Evolutionary conservation across 768 basidiomycete genomes (phyloP), one percentile per base, ranked within the genome.

Genomic region (Lactarius quietus): DNA sequence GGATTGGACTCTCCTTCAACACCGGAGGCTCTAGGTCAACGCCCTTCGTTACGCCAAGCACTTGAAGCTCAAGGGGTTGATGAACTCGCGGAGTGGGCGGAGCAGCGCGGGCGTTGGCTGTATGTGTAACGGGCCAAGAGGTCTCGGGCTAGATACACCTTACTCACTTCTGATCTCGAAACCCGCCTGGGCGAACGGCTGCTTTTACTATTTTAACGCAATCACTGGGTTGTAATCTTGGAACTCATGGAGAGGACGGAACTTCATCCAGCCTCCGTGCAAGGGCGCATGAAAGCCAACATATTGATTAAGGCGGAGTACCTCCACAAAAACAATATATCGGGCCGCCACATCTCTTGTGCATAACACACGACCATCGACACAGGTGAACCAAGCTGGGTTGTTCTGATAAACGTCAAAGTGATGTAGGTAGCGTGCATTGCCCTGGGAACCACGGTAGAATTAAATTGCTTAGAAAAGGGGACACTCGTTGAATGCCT

Each of bases 1-100:
- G 45, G 39, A 53, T 64, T 64, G 36, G 38, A 35, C n/a, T 62
- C 53, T n/a, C 70, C 72, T 1, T 68, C 68, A 23, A 78, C 78
- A 4, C 74, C 20, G 60, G 75, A 57, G 69, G 15, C 43, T 33
- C 57, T 71, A 20, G 43, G 64, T 43, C 62, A 65, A 17, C 29
- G 35, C 39, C 41, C 48, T 35, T 67, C 70, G 7, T 59, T 73
- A 38, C 66, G 70, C 26, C 64, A 62, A 52, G 54, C 62, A 3
- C 78, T 82, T 66, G 71, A 66, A 38, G 69, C 54, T 26, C 74
- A 71, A 64, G 29, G 72, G 3, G 63, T 66, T 14, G 59, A 65
- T 17, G 77, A 77, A 43, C 73, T 82, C 12, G 59, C 70, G 1
- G 64, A 55, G 17, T 82, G 81, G 81, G 72, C 74, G 15, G 75